Percentiles rank a stretch among this genome's conserved stretches.
phyloP scores from a whole-genome alignment of 805 yeast genomes.

The Candida glaebosa region DNA sequence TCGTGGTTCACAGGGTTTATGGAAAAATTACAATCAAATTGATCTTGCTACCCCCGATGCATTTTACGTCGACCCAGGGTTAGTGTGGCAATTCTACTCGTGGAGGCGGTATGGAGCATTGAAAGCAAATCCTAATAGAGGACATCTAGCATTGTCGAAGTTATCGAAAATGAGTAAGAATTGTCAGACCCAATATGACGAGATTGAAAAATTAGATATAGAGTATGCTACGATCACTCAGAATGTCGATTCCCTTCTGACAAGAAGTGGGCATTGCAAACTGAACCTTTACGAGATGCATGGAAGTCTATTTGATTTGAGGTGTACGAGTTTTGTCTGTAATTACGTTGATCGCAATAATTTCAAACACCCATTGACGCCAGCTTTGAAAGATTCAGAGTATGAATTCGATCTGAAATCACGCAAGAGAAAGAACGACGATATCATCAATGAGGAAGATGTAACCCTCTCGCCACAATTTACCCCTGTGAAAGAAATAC shows the following conservation, averaged over 20 bases:
- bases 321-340: slow-evolving; percentile 76
- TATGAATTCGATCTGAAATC: slow-evolving; percentile 26
- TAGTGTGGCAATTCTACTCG: slow-evolving; percentile 88
- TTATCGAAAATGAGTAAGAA: slow-evolving; percentile 43
- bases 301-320: slow-evolving; percentile 70
- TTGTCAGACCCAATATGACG: slow-evolving; percentile 11
- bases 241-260: slow-evolving; percentile 75
- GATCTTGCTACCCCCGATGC: slow-evolving; percentile 94
- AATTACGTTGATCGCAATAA: slow-evolving; percentile 53
- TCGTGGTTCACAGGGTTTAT: slow-evolving; percentile 67
- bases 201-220: slow-evolving; percentile 1
- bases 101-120: slow-evolving; percentile 64
- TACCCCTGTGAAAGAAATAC: slow-evolving; percentile 46
- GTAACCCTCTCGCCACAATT: slow-evolving; percentile 39
- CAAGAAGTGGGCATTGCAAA: slow-evolving; percentile 59
- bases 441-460: slow-evolving; percentile 6
- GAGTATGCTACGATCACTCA: slow-evolving; percentile 71
- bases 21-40: slow-evolving; percentile 74
- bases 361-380: slow-evolving; percentile 56
- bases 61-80: slow-evolving; percentile 73
- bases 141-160: slow-evolving; percentile 67
- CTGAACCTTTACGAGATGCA: slow-evolving; percentile 64
- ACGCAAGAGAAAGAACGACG: slow-evolving; percentile 9
- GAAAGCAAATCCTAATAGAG: slow-evolving; percentile 65
- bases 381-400: slow-evolving; percentile 44